These are phyloP conservation scores for Neurospora sp. DNA, from an alignment of 495 filamentous ascomycete species.

Conservation along the genomic window DNA sequence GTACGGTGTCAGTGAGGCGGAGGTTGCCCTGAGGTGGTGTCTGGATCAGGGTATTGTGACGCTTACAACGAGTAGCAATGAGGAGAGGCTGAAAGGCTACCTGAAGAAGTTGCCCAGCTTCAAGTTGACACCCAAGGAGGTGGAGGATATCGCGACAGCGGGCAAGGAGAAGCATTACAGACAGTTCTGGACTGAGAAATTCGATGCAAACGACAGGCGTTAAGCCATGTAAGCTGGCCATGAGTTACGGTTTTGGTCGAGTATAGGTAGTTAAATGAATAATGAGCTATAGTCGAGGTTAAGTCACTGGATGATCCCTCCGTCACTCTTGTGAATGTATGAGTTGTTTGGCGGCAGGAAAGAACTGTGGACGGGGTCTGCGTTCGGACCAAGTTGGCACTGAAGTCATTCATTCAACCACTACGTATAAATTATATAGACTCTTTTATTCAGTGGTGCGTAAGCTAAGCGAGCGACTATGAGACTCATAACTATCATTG, in stretches of 20 bases:
- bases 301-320: not conserved
- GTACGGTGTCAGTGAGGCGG: slow-evolving; percentile 62
- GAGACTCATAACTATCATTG: slow-evolving; percentile 20
- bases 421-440: not conserved
- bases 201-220: slow-evolving; percentile 49
- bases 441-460: not conserved
- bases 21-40: slow-evolving; percentile 67
- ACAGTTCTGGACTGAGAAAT: slow-evolving; percentile 56
- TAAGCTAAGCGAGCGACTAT: slow-evolving; percentile 24
- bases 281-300: not conserved
- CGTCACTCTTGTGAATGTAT: not conserved
- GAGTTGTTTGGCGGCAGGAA: no score
- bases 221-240: slow-evolving; percentile 10
- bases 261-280: not conserved
- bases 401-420: not conserved
- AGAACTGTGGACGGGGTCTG: not conserved
- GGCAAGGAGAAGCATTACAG: slow-evolving; percentile 61
- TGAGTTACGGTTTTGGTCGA: not conserved
- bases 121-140: slow-evolving; percentile 60
- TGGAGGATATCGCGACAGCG: slow-evolving; percentile 50
- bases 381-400: not conserved
- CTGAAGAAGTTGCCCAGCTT: slow-evolving; percentile 50
- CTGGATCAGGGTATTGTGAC: slow-evolving; percentile 70
- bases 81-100: slow-evolving; percentile 59
- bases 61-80: slow-evolving; percentile 67